Evolutionary conservation across 169 alveolate genomes (phyloP).

Genomic region (Theileria equi): DNA sequence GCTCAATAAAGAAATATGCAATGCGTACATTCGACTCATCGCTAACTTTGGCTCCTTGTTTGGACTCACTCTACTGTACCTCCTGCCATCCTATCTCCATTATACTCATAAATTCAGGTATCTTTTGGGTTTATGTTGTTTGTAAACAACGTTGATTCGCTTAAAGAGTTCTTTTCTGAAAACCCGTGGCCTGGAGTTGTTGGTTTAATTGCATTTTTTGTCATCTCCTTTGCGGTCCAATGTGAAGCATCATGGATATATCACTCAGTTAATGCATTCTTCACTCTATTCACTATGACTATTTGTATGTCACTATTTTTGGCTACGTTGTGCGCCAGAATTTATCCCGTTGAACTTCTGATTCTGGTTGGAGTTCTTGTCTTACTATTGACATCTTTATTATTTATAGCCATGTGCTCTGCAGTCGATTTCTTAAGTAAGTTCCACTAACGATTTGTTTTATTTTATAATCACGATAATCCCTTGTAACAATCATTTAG

Average conservation of each 20-base stretch:
- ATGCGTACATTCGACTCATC: too few relatives aligned
- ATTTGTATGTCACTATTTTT: slow-evolving; percentile 17
- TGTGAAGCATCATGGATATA: too few relatives aligned
- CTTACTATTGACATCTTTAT: too few relatives aligned
- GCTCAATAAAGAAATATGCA: too few relatives aligned
- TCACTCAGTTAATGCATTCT: too few relatives aligned
- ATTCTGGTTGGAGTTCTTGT: slow-evolving; percentile 33
- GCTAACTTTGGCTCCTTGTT: too few relatives aligned
- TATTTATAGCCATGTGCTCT: neutral
- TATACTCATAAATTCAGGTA: slow-evolving; percentile 56
- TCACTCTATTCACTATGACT: slow-evolving; percentile 17
- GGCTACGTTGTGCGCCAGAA: neutral
- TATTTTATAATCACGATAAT: too few relatives aligned
- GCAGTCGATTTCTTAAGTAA: slow-evolving; percentile 31
- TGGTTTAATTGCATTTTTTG: neutral
- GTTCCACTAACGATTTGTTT: slow-evolving; percentile 32
- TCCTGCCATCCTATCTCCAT: too few relatives aligned
- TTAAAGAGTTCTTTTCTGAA: neutral
- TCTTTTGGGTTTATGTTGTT: slow-evolving; percentile 7
- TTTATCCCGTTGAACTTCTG: slow-evolving; percentile 7
- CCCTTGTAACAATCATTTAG: too few relatives aligned
- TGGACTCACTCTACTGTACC: too few relatives aligned
- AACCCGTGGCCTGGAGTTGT: neutral
- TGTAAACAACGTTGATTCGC: slow-evolving; percentile 4
- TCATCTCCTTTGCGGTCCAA: slow-evolving; percentile 15